Evolutionary conservation across 257 asterid genomes (phyloP).

Genomic region (Avicennia marina): DNA sequence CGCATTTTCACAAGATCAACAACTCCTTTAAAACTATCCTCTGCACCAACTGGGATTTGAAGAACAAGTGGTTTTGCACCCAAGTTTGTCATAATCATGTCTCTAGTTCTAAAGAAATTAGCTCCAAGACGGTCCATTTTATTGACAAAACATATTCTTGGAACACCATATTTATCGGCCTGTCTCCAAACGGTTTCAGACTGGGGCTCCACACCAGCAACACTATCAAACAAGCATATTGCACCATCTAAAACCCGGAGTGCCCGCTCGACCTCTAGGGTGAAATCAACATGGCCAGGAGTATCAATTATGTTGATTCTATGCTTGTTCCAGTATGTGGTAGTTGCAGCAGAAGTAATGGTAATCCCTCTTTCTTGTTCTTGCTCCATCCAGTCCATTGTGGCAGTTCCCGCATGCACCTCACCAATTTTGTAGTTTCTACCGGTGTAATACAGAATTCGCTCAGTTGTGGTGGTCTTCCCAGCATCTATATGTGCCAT

Average conservation of each 20-base stretch:
- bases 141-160: conserved; percentile 93
- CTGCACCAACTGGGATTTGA: conserved; percentile 85
- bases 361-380: conserved; percentile 98
- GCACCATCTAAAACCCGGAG: conserved; percentile 94
- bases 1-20: conserved; percentile 85
- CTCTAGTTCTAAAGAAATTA: conserved; percentile 84
- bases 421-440: conserved; percentile 95
- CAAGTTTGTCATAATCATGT: conserved; percentile 82
- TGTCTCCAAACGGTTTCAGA: conserved; percentile 99
- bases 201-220: conserved; percentile 98
- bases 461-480: conserved; percentile 92
- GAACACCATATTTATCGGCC: conserved; percentile 96
- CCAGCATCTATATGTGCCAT: conserved; percentile 99
- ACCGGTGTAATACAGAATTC: conserved; percentile 85
- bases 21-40: conserved; percentile 79
- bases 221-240: conserved; percentile 91
- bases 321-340: conserved; percentile 90
- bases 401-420: conserved; percentile 97
- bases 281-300: conserved; percentile 97
- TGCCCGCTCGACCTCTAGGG: conserved; percentile 97
- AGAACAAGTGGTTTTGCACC: conserved; percentile 91
- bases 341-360: conserved; percentile 94
- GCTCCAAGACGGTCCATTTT: conserved; percentile 99
- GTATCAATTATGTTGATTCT: conserved; percentile 96
- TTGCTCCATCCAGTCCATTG: conserved; percentile 99